Evolutionary conservation across 331 rosid species (phyloP).

Genomic region (Quercus phellos): DNA sequence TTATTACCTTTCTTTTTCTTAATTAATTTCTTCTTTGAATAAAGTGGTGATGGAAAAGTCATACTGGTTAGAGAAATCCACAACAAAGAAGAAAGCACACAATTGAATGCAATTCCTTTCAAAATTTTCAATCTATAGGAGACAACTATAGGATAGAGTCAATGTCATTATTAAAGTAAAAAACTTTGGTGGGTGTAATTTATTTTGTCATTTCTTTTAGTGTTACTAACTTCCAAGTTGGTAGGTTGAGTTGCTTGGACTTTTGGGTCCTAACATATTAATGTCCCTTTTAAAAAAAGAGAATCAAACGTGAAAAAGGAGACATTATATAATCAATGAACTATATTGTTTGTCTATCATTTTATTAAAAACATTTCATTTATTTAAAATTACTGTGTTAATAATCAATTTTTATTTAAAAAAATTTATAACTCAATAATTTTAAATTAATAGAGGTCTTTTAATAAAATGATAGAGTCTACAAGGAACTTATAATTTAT

Average conservation of each 20-base stretch:
- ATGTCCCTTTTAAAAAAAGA: neutral
- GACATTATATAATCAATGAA: too few relatives aligned
- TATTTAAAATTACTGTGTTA: fast-evolving
- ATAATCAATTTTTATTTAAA: fast-evolving
- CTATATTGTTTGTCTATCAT: fast-evolving
- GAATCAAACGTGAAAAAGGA: neutral
- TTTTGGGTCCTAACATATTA: neutral
- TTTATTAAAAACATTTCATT: fast-evolving
- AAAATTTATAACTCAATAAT: too few relatives aligned
- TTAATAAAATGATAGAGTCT: fast-evolving
- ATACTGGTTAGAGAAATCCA: too few relatives aligned
- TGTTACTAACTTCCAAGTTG: neutral
- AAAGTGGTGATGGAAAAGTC: too few relatives aligned
- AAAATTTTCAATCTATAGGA: neutral
- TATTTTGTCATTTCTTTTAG: neutral
- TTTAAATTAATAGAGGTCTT: fast-evolving
- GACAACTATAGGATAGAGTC: slow-evolving; percentile 1
- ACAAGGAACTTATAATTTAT: too few relatives aligned
- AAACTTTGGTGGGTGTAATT: neutral
- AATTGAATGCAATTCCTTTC: neutral
- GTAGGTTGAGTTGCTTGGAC: slow-evolving; percentile 16
- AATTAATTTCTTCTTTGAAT: too few relatives aligned
- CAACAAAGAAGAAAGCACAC: too few relatives aligned
- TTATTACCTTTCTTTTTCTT: too few relatives aligned
- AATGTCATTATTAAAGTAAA: neutral